Percentiles rank a stretch among this genome's conserved stretches.
These are phyloP conservation scores for Coccomyxa subellipsoidea DNA, from an alignment of 163 green algal genomes.

Conservation along the genomic window DNA sequence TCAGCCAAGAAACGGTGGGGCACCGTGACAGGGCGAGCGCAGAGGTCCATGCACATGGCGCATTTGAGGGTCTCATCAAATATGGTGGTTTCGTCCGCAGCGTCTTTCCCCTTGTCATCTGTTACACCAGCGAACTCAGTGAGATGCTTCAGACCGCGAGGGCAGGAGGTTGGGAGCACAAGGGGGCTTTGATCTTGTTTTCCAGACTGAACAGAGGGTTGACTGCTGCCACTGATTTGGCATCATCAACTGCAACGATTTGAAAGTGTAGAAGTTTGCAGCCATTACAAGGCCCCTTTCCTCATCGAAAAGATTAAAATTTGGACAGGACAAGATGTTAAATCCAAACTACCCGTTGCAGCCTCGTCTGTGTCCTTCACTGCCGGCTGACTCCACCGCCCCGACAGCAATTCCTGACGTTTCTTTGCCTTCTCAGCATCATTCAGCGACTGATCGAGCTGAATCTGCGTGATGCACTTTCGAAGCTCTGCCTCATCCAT, in stretches of 20 bases:
- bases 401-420: slow-evolving; percentile 71
- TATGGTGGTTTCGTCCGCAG: slow-evolving; percentile 15
- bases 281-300: no score
- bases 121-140: neutral
- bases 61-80: slow-evolving; percentile 88
- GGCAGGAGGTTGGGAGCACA: neutral
- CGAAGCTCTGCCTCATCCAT: slow-evolving; percentile 13
- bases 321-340: neutral
- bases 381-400: slow-evolving; percentile 43
- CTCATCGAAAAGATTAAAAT: neutral
- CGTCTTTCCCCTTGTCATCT: slow-evolving; percentile 10
- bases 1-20: neutral
- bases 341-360: neutral
- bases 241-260: no score
- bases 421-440: slow-evolving; percentile 74
- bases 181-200: neutral
- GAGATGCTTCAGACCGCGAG: neutral
- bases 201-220: slow-evolving; percentile 6
- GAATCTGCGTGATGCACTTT: slow-evolving; percentile 69
- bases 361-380: neutral
- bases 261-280: no score
- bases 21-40: slow-evolving; percentile 82
- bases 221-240: no score
- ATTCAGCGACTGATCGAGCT: slow-evolving; percentile 60
- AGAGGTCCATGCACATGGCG: slow-evolving; percentile 83